Evolutionary conservation across 1,139 yeast genomes (phyloP).

Genomic region (Saccharomyces hybrid): DNA sequence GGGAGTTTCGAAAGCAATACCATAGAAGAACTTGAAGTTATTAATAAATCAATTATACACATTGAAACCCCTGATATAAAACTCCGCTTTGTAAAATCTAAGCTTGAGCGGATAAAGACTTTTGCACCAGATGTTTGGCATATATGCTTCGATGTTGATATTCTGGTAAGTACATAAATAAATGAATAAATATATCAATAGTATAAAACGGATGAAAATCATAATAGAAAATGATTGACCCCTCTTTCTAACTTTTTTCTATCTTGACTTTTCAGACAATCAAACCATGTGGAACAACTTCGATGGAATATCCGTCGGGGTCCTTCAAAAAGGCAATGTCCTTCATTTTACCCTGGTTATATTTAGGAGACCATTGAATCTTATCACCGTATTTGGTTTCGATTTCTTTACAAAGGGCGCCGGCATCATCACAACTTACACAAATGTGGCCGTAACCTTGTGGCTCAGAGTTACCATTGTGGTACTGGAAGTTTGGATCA

Average conservation of each 20-base stretch:
- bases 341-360: slow-evolving; percentile 52
- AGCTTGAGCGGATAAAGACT: slow-evolving; percentile 57
- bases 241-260: not conserved
- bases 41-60: not conserved
- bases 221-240: not conserved
- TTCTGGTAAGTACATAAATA: slow-evolving; percentile 2
- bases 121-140: slow-evolving; percentile 88
- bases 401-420: slow-evolving; percentile 43
- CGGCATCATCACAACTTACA: slow-evolving; percentile 62
- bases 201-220: not conserved
- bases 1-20: slow-evolving; percentile 8
- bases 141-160: slow-evolving; percentile 49
- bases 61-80: not conserved
- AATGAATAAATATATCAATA: not conserved
- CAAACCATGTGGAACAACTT: slow-evolving; percentile 44
- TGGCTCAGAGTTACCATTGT: slow-evolving; percentile 72
- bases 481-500: slow-evolving; percentile 66
- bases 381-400: slow-evolving; percentile 40
- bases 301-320: slow-evolving; percentile 89
- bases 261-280: slow-evolving; percentile 2
- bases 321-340: slow-evolving; percentile 67
- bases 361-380: slow-evolving; percentile 46
- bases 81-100: slow-evolving; percentile 12
- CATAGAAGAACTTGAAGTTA: not conserved
- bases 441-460: slow-evolving; percentile 87